Conservation (phyloP, 257 asterid species). For the Przewalskia tangutica region DNA sequence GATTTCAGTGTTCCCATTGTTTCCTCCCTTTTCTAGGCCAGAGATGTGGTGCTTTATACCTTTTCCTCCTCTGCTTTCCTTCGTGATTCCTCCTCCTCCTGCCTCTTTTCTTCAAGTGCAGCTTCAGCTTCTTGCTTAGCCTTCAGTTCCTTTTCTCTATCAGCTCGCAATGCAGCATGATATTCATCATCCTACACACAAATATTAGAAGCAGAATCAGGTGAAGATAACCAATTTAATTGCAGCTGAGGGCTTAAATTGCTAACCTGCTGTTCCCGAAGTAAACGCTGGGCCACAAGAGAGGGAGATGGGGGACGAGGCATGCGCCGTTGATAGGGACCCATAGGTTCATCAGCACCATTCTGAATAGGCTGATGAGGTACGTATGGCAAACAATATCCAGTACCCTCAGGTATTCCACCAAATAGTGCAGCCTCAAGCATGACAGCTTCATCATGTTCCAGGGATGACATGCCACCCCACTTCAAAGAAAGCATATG, state of each 20-base stretch:
- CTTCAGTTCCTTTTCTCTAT: constrained; percentile 90
- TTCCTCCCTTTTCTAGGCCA: not conserved
- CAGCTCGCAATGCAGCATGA: constrained; percentile 92
- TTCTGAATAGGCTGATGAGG: constrained; percentile 58
- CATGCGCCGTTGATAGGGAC: constrained; percentile 33
- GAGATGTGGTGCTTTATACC: constrained; percentile 25
- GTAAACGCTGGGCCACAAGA: constrained; percentile 84
- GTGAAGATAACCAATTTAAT: not conserved
- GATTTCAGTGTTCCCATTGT: not conserved
- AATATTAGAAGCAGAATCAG: constrained; percentile 6
- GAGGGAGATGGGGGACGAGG: constrained; percentile 97
- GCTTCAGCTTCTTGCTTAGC: constrained; percentile 97
- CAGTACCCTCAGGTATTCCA: constrained; percentile 76
- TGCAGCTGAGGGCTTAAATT: constrained; percentile 10
- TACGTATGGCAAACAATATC: constrained; percentile 47
- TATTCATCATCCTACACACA: constrained; percentile 82
- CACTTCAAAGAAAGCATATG: constrained; percentile 42
- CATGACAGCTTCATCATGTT: constrained; percentile 98
- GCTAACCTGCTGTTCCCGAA: constrained; percentile 92
- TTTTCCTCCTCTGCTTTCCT: constrained; percentile 55
- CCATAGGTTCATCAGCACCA: constrained; percentile 36
- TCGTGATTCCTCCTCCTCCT: constrained; percentile 62
- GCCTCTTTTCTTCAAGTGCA: constrained; percentile 66
- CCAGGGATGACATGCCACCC: constrained; percentile 98
- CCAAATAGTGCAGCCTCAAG: constrained; percentile 99